Evolutionary conservation across 2,329 filamentous ascomycete genomes (phyloP).

Genomic region (Talaromyces albobiverticillius): DNA sequence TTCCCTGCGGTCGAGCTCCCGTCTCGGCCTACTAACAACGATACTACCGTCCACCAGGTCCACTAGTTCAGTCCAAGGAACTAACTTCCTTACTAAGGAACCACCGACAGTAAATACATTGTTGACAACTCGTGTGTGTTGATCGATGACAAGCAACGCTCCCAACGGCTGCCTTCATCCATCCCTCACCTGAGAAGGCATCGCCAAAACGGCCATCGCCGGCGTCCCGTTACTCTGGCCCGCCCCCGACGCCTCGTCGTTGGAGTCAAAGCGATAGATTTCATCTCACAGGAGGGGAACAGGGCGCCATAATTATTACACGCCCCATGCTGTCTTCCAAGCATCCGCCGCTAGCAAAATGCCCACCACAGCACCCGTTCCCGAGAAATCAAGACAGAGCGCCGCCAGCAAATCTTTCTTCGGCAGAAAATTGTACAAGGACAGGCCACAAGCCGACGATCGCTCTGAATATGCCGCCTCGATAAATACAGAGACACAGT

Average conservation of each 20-base stretch:
- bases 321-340: slow-evolving; percentile 20
- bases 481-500: slow-evolving; percentile 36
- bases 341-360: slow-evolving; percentile 39
- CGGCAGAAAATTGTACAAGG: slow-evolving; percentile 72
- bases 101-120: too few species aligned
- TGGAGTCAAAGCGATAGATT: background rate
- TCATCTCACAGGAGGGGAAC: background rate
- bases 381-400: slow-evolving; percentile 79
- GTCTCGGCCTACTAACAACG: background rate
- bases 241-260: background rate
- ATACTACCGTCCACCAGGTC: slow-evolving; percentile 1
- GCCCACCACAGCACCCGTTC: slow-evolving; percentile 58
- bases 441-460: slow-evolving; percentile 66
- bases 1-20: background rate
- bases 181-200: background rate
- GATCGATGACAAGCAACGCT: background rate
- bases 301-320: slow-evolving; percentile 14
- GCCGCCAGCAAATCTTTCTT: slow-evolving; percentile 83
- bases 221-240: background rate
- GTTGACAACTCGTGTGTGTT: too few species aligned
- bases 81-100: background rate
- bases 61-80: background rate
- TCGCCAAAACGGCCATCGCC: background rate
- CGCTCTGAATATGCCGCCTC: slow-evolving; percentile 55
- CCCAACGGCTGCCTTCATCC: background rate